Conservation (phyloP, 2,329 filamentous ascomycete genomes). For the Fusarium globosum region DNA sequence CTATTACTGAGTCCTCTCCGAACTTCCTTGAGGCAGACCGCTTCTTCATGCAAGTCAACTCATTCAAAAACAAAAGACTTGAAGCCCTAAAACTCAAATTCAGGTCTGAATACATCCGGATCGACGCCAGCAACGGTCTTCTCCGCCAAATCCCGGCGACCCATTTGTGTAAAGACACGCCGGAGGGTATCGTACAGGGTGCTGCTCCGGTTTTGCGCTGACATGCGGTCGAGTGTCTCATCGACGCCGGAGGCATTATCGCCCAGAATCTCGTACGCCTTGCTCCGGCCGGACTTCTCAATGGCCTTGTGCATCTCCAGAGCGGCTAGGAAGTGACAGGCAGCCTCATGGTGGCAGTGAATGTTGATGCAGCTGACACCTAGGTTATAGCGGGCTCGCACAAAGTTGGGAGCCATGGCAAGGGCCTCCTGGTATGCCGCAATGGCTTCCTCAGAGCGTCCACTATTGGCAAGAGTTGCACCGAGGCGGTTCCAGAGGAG, state of each 20-base stretch:
- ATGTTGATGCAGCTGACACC: conserved; percentile 98
- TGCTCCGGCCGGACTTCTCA: conserved; percentile 84
- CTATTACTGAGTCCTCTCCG: neutral
- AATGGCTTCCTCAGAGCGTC: conserved; percentile 94
- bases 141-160: conserved; percentile 85
- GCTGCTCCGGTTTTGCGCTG: conserved; percentile 94
- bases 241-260: conserved; percentile 64
- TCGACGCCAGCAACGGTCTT: conserved; percentile 91
- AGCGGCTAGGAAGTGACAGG: conserved; percentile 90
- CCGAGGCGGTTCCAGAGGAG: conserved; percentile 97
- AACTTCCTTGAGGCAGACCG: neutral
- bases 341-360: conserved; percentile 92
- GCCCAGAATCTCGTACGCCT: conserved; percentile 84
- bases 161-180: conserved; percentile 97
- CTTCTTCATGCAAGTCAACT: conserved; percentile 8
- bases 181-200: conserved; percentile 95
- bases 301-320: conserved; percentile 96
- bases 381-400: conserved; percentile 95
- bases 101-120: conserved; percentile 85
- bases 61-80: neutral
- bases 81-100: conserved; percentile 80
- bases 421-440: conserved; percentile 95
- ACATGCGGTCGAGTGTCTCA: conserved; percentile 84
- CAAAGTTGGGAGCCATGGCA: conserved; percentile 92
- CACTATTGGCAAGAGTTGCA: conserved; percentile 94